Base-by-base conservation (phyloP, 2,329 filamentous ascomycete species). In the Nemania diffusa region DNA sequence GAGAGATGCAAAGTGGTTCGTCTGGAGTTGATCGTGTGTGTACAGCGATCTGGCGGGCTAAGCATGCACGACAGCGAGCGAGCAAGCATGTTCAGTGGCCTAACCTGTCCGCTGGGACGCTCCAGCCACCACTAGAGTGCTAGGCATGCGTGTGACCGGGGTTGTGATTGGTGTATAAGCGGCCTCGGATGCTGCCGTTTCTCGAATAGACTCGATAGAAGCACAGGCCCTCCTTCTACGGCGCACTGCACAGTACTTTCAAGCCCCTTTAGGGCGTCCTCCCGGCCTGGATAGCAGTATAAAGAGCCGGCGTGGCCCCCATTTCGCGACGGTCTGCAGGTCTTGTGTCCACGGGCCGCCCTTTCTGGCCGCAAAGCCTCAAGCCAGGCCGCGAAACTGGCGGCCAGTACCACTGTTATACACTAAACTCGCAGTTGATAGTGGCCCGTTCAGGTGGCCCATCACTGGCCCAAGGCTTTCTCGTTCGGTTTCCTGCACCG, bases 341-440 rank as follows among this genome's bases (percentile, higher is more conserved):
- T 67, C 60, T 67, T 71, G 64, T 68, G 58, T 64, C 61, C 61
- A 64, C 60, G 60, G 76, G 75, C 68, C 75, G 64, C 71, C 62
- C 50, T 69, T 68, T 72, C 26, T 62, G 74, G 75, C 71, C 73
- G 64, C 75, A 71, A 75, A 76, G 75, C 74, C 75, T 71, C 74
- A 64, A 59, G 64, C 68, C 62, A 67, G 69, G 71, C 69, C 71
- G 62, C 64, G 22, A 32, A 50, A 52, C 37, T 60, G 64, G 69
- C 71, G 74, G 71, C 71, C 75, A 59, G 61, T 58, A 69, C 71
- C 72, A 72, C 67, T 64, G 34, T 52, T 50, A 51, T 8, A 13
- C 55, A 52, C 55, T 63, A 51, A 42, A 50, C 24, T 27, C 42
- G 37, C 53, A n/a, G 29, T 29, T 62, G 15, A 67, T 44, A 67